phyloP scores from a whole-genome alignment of 768 basidiomycete species.

The Lactarius indigo region DNA sequence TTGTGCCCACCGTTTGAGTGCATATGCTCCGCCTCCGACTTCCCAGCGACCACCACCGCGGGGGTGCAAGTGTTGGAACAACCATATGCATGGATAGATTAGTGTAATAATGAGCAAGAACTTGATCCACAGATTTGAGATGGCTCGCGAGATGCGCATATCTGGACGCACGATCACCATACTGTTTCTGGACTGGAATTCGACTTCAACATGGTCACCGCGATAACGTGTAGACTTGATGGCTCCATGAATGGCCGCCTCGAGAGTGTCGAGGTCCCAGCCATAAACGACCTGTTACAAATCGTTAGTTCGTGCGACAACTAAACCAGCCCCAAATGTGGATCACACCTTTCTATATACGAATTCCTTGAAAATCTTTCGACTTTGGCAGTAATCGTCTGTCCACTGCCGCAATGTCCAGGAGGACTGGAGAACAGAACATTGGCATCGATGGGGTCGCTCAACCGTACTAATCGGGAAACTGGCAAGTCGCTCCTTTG shows the following conservation, averaged over 20 bases:
- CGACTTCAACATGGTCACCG: constrained; percentile 45
- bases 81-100: constrained; percentile 79
- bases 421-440: constrained; percentile 28
- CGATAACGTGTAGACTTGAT: constrained; percentile 40
- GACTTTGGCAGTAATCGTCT: constrained; percentile 73
- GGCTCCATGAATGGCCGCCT: constrained; percentile 36
- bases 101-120: constrained; percentile 64
- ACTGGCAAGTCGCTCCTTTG: not conserved
- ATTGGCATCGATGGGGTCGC: constrained; percentile 9
- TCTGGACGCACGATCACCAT: constrained; percentile 67
- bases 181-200: constrained; percentile 44
- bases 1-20: constrained; percentile 48
- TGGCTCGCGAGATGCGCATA: constrained; percentile 59
- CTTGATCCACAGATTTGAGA: constrained; percentile 70
- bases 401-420: constrained; percentile 55
- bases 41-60: constrained; percentile 72
- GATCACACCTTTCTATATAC: constrained; percentile 58
- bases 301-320: not conserved
- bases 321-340: not conserved
- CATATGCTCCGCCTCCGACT: constrained; percentile 72
- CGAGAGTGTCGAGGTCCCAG: constrained; percentile 47
- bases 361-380: constrained; percentile 74
- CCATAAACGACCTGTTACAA: constrained; percentile 49
- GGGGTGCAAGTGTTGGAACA: constrained; percentile 65
- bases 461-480: constrained; percentile 2